phyloP scores from a whole-genome alignment of 257 asterid genomes.

The Cinchona pubescens region DNA sequence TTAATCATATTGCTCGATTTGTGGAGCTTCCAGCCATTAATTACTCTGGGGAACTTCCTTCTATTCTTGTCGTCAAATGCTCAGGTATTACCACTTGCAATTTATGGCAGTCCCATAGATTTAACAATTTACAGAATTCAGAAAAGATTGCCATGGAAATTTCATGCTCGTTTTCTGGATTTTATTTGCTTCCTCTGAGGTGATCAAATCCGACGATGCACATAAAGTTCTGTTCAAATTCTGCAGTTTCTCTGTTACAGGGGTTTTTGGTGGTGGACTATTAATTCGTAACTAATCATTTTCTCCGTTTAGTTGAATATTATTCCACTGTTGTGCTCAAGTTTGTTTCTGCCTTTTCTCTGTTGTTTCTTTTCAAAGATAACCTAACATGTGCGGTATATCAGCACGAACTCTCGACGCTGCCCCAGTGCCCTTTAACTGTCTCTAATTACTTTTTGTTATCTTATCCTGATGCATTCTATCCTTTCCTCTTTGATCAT shows the following conservation, averaged over 20 bases:
- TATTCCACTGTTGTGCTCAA: neutral
- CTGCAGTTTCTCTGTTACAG: neutral
- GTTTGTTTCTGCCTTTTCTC: neutral
- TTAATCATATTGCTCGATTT: conserved; percentile 75
- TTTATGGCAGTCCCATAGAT: neutral
- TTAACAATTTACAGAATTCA: neutral
- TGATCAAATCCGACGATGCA: neutral
- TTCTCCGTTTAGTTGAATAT: neutral
- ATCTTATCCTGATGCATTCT: neutral
- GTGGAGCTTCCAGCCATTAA: conserved; percentile 66
- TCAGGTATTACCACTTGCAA: conserved; percentile 49
- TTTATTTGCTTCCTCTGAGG: neutral
- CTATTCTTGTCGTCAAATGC: conserved; percentile 89
- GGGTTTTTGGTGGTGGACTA: neutral
- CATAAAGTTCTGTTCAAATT: neutral
- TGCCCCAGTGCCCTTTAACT: neutral
- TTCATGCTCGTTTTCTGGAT: neutral
- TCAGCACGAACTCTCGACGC: neutral
- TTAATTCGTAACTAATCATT: neutral
- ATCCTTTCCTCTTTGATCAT: no score
- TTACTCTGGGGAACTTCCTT: conserved; percentile 71
- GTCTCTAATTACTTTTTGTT: neutral
- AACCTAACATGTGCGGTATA: neutral
- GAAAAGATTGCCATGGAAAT: neutral
- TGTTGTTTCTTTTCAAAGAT: neutral